Percentiles rank a stretch among this genome's conserved stretches.
These are phyloP conservation scores for Senecio squalidus DNA, from an alignment of 140 eudicot species.

Conservation along the genomic window DNA sequence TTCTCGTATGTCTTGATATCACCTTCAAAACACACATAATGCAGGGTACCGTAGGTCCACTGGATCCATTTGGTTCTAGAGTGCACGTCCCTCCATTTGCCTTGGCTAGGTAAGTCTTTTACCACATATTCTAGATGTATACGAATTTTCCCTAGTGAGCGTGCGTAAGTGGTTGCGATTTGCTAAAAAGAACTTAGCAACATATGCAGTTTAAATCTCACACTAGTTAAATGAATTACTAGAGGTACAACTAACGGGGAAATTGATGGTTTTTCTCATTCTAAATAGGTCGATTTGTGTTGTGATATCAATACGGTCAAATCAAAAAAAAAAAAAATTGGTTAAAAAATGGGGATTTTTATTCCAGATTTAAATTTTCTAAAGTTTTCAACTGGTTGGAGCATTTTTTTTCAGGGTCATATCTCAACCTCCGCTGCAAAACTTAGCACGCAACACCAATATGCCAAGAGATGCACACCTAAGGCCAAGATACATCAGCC, in stretches of 20 bases:
- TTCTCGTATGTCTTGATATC: neutral
- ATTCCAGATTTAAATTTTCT: no score
- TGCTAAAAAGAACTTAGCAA: neutral
- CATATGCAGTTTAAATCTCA: neutral
- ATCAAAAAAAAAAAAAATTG: no score
- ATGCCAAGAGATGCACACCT: constrained; percentile 13
- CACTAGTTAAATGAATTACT: neutral
- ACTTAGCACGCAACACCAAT: constrained; percentile 14
- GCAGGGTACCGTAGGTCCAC: constrained; percentile 12
- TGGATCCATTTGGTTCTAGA: constrained; percentile 3
- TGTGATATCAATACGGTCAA: no score
- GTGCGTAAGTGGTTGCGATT: neutral
- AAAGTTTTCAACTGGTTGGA: neutral
- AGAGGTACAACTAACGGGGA: neutral
- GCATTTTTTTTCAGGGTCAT: constrained; percentile 19
- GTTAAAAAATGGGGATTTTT: no score
- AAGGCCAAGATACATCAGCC: constrained; percentile 11
- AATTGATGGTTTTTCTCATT: no score
- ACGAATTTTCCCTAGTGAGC: neutral
- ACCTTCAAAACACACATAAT: neutral
- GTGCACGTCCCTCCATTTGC: constrained; percentile 7
- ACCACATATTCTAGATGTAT: neutral
- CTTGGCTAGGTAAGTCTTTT: constrained; percentile 8
- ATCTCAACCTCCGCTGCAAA: constrained; percentile 14
- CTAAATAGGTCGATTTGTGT: neutral